Base-by-base conservation (phyloP, 139 green algal species). In the Limnomonas spitsbergensis region DNA sequence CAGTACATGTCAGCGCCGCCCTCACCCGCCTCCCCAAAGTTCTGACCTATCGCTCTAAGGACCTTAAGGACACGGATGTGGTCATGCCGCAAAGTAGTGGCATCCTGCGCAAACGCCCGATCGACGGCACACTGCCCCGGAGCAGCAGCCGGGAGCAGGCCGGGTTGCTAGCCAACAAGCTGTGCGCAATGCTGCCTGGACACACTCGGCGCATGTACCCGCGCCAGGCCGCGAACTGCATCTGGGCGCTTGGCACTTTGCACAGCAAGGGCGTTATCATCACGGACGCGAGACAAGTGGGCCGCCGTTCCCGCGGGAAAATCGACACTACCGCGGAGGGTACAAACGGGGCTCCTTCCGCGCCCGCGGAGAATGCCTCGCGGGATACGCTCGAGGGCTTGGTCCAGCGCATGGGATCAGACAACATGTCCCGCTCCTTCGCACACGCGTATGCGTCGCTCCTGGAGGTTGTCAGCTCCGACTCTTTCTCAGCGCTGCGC, bases 1-100 rank as follows among this genome's bases (percentile, higher is more conserved):
- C 78, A 0, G 69, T 83, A 4, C 82, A 87, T 39, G 42, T 87
- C 40, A 75, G 78, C 0, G 82, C 82, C 0, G 82, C 82, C 2
- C 56, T 87, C 2, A 53, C 78, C 2, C 69, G 78, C 40, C 76
- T 87, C 14, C 82, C 82, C 29, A 80, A 76, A 9, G 36, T 84
- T 2, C 36, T 85, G 37, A 6, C 27, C 7, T 80, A 71, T 34
- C 53, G 70, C 6, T 9, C 56, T 1, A 67, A 73, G 40, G 82
- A 84, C 70, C 67, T 86, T 1, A 53, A 77, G 27, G 2, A 76
- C 26, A 42, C 4, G 3, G 56, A 20, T 2, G 29, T 80, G 2
- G 67, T 68, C 4, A 40, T 40, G n/a, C 72, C 40, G 4, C 35
- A 74, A 32, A 32, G 68, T 32, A 53, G 68, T 42, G 68, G 35